phyloP scores from a whole-genome alignment of 2,329 filamentous ascomycete genomes.

The Emmonsiellopsis sp. region DNA sequence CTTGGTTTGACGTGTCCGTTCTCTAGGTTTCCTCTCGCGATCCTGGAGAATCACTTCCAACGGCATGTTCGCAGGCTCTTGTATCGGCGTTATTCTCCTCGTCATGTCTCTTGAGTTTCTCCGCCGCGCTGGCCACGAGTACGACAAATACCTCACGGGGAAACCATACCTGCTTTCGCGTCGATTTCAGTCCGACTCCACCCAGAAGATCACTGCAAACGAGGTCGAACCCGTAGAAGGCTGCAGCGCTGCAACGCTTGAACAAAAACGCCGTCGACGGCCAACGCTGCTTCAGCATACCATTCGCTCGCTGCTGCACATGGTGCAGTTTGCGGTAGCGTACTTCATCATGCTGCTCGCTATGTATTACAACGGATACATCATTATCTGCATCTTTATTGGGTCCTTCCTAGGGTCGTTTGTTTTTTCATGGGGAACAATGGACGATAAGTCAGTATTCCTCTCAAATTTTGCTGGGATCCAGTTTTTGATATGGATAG shows the following conservation, averaged over 20 bases:
- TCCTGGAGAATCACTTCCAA: constrained; percentile 62
- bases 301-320: constrained; percentile 58
- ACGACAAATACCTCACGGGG: constrained; percentile 57
- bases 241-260: neutral
- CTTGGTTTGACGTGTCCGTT: neutral
- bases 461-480: neutral
- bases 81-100: constrained; percentile 68
- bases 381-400: constrained; percentile 73
- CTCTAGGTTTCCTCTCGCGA: constrained; percentile 55
- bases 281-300: constrained; percentile 59
- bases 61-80: constrained; percentile 69
- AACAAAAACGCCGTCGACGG: constrained; percentile 16
- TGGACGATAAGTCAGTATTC: constrained; percentile 14
- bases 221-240: neutral
- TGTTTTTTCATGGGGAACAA: constrained; percentile 60
- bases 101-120: constrained; percentile 64
- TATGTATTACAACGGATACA: constrained; percentile 62
- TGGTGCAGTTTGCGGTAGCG: constrained; percentile 62
- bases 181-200: neutral
- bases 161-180: constrained; percentile 31
- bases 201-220: neutral
- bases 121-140: constrained; percentile 62
- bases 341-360: constrained; percentile 68
- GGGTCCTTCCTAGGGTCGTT: constrained; percentile 66
- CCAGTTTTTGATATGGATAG: neutral